phyloP scores from a whole-genome alignment of 2,329 filamentous ascomycete genomes.

The Fusarium lyarnte region DNA sequence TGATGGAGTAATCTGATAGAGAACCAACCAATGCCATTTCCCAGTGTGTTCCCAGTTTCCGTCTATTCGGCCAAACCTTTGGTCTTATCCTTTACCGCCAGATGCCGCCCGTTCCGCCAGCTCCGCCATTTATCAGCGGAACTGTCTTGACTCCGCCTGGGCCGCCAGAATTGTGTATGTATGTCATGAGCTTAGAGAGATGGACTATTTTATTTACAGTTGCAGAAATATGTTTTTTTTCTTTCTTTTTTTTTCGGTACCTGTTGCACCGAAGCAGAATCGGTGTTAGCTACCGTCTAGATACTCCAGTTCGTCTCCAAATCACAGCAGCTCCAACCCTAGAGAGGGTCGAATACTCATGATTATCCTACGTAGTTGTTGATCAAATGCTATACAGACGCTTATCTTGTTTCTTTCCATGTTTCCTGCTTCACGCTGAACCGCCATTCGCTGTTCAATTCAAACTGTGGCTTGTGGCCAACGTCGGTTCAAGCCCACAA shows the following conservation, averaged over 20 bases:
- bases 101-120: constrained; percentile 22
- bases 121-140: constrained; percentile 13
- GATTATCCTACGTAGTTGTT: neutral
- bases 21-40: neutral
- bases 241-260: neutral
- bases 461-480: neutral
- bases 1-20: constrained; percentile 11
- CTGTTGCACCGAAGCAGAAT: neutral
- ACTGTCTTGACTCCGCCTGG: constrained; percentile 8
- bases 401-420: neutral
- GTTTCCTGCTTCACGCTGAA: neutral
- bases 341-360: neutral
- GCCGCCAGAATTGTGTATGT: neutral
- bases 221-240: neutral
- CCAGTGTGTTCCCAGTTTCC: neutral
- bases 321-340: neutral
- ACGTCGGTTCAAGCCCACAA: neutral
- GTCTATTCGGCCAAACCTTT: neutral
- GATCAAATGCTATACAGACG: neutral
- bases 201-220: neutral
- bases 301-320: neutral
- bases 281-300: too few species aligned
- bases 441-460: neutral
- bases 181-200: neutral
- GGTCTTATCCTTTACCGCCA: constrained; percentile 3